Percentiles rank a stretch among this genome's conserved stretches.
Evolutionary conservation across 176 grass and related monocot species (phyloP).

Genomic region (Eleusine indica): DNA sequence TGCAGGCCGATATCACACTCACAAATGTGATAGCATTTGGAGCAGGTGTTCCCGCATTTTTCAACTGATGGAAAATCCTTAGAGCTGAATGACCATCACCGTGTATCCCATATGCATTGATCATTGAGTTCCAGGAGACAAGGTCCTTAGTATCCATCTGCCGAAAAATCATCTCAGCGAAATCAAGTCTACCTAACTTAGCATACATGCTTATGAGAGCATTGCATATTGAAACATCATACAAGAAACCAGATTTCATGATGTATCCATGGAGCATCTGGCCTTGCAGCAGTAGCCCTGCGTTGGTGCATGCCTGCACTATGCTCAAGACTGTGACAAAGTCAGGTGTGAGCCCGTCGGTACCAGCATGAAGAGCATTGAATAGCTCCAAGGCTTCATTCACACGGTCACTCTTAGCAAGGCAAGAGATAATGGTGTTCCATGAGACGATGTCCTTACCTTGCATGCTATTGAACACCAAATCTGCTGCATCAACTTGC

Average conservation of each 20-base stretch:
- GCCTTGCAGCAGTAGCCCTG: conserved; percentile 50
- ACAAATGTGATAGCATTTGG: conserved; percentile 70
- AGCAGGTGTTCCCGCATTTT: conserved; percentile 27
- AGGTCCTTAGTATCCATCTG: conserved; percentile 60
- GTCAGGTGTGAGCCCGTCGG: conserved; percentile 35
- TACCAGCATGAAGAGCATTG: conserved; percentile 37
- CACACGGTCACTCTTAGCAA: conserved; percentile 53
- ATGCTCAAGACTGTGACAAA: conserved; percentile 57
- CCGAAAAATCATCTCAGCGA: conserved; percentile 50
- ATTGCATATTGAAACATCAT: conserved; percentile 59
- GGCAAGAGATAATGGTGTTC: conserved; percentile 72
- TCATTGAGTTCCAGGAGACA: conserved; percentile 79
- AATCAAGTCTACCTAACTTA: conserved; percentile 60
- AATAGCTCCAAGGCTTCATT: conserved; percentile 59
- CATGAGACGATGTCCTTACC: conserved; percentile 63
- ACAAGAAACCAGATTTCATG: conserved; percentile 45
- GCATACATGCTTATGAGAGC: conserved; percentile 70
- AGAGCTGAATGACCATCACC: conserved; percentile 62
- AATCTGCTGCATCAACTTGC: conserved; percentile 33
- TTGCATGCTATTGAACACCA: conserved; percentile 57
- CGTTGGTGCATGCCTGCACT: conserved; percentile 56
- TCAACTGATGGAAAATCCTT: conserved; percentile 48
- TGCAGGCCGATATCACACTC: conserved; percentile 67
- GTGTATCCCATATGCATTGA: conserved; percentile 62
- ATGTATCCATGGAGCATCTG: conserved; percentile 59